Conservation (phyloP, 139 green algal species). For the Microglena sp. region DNA sequence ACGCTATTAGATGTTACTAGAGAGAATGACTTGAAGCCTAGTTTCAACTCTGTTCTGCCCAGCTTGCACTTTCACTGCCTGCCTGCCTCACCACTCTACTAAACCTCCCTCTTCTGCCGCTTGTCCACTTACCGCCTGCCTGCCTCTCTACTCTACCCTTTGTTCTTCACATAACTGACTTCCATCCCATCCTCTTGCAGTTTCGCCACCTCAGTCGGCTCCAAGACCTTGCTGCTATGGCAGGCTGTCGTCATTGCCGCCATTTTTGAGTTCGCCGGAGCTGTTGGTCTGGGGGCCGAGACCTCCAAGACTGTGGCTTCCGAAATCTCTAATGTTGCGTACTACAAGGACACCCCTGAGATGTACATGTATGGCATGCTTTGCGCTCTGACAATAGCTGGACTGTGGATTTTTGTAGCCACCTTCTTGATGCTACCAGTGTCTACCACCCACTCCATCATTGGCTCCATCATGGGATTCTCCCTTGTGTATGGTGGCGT, state of each 20-base stretch:
- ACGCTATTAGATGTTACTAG: no score
- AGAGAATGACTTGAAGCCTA: no score
- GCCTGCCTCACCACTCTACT: no score
- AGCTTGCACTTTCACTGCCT: constrained; percentile 17
- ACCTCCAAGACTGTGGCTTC: constrained; percentile 34
- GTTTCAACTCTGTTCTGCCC: no score
- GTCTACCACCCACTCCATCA: constrained; percentile 44
- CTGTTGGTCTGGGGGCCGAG: constrained; percentile 30
- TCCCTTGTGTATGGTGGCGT: constrained; percentile 21
- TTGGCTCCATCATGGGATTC: constrained; percentile 36
- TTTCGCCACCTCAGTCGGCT: constrained; percentile 25
- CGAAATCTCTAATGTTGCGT: constrained; percentile 13
- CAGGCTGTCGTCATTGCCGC: constrained; percentile 26
- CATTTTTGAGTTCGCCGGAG: constrained; percentile 39
- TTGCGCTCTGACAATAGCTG: constrained; percentile 17
- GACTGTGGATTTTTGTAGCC: constrained; percentile 32
- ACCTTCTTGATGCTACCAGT: constrained; percentile 35
- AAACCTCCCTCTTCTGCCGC: no score
- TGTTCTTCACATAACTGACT: no score
- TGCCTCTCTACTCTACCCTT: no score
- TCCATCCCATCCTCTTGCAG: no score
- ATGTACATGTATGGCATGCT: constrained; percentile 44
- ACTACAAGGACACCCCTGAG: no score
- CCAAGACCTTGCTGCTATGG: constrained; percentile 27
- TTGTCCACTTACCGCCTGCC: no score